phyloP scores from a whole-genome alignment of 2,329 filamentous ascomycete genomes.

The Fusarium dlaminii region DNA sequence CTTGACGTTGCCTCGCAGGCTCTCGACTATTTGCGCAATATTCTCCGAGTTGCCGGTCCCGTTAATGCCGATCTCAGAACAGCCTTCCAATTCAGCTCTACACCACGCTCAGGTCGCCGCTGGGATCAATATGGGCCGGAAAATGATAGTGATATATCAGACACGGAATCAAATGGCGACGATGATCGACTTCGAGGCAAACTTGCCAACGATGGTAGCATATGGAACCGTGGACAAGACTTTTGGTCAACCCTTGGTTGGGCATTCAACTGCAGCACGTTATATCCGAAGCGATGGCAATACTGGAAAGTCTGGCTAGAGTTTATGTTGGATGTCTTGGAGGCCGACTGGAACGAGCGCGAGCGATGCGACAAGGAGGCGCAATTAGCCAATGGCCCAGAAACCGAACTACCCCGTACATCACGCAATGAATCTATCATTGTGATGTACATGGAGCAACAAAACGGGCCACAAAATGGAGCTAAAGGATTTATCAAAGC shows the following conservation, averaged over 20 bases:
- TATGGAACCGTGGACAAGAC: constrained; percentile 82
- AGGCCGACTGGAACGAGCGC: constrained; percentile 73
- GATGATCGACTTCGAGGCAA: constrained; percentile 64
- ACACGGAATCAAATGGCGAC: constrained; percentile 56
- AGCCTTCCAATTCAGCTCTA: constrained; percentile 74
- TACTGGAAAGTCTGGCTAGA: constrained; percentile 84
- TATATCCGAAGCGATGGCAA: constrained; percentile 78
- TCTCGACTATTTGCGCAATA: constrained; percentile 73
- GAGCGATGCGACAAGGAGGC: constrained; percentile 57
- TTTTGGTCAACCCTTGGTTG: constrained; percentile 92
- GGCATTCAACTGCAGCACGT: constrained; percentile 89
- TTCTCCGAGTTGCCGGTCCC: constrained; percentile 73
- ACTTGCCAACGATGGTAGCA: constrained; percentile 69
- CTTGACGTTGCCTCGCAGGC: constrained; percentile 72
- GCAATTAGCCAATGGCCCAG: constrained; percentile 30
- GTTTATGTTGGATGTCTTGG: constrained; percentile 80
- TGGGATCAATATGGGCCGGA: constrained; percentile 52
- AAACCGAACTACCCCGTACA: constrained; percentile 38
- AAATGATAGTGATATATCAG: constrained; percentile 54
- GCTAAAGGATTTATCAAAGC: constrained; percentile 69
- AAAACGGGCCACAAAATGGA: constrained; percentile 56
- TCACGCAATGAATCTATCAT: constrained; percentile 66
- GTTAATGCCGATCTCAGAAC: constrained; percentile 73
- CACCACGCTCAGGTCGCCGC: constrained; percentile 43
- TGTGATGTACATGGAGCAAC: constrained; percentile 64